Evolutionary conservation across 106 monocot genomes (phyloP), one percentile per base, ranked within the genome.

Genomic region (Allium sativum): DNA sequence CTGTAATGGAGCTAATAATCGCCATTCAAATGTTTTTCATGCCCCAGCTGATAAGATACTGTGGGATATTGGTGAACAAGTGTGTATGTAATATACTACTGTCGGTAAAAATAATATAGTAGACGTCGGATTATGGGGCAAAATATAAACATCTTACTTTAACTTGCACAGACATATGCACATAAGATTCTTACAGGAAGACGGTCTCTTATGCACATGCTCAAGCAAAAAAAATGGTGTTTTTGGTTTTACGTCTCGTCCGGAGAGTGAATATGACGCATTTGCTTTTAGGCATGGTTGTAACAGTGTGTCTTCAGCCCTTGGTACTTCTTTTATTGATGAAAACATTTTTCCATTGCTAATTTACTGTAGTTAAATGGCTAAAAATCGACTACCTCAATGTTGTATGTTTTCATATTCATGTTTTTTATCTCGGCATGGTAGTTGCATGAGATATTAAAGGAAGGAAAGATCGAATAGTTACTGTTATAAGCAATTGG

Each of bases 131-230:
- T 43, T 43, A 43, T 44, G 17, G 43, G 55, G 6, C 40, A 60
- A 9, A 15, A 13, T 45, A 12, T 46, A 62, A 62, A 11, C 19
- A 12, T 45, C 21, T 15, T 59, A 42, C 18, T 62, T 62, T 62
- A 7, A 11, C 48, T 68, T 74, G 52, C 18, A 50, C 79, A 89
- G 89, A 73, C 89, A 60, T 83, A 80, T 74, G 81, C 78, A 51
- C 89, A 89, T 72, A 89, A 89, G 67, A 75, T 89, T 67, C 76
- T 89, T 50, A 89, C 89, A n/a, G 84, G 84, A 53, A 84, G 89
- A 18, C 65, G 89, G n/a, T 68, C 69, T 61, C 70, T 72, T 21
- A 78, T 88, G 68, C 82, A 75, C 44, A 84, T 80, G 31, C 58
- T 89, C 22, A 84, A 66, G 67, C 81, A 78, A 56, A 89, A 73